Conservation (phyloP, 225 moss, liverwort and hornwort species). For the Physcomitrium patens region DNA sequence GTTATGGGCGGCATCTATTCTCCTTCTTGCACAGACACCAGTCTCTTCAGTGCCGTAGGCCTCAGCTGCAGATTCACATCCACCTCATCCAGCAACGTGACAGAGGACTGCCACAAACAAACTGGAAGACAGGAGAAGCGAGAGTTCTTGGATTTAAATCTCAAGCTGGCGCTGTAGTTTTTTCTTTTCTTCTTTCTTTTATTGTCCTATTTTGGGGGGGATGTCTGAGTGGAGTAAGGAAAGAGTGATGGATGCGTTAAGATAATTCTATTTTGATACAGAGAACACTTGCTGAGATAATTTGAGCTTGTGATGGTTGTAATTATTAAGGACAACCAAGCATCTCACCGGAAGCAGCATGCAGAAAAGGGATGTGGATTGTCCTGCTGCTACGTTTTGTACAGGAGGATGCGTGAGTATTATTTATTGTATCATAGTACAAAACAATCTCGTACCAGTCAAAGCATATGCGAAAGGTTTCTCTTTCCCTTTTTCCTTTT, state of each 20-base stretch:
- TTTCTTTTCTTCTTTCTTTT: neutral
- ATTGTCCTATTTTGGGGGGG: too few species aligned
- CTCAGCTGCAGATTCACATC: conserved; percentile 61
- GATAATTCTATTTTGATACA: conserved; percentile 9
- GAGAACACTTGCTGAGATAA: conserved; percentile 24
- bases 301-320: conserved; percentile 30
- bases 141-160: conserved; percentile 54
- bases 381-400: conserved; percentile 39
- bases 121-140: conserved; percentile 39
- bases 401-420: conserved; percentile 34
- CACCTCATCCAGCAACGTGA: conserved; percentile 51
- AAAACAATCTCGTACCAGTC: conserved; percentile 19
- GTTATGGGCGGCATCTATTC: conserved; percentile 50
- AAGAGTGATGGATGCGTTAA: neutral
- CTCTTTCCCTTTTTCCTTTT: neutral
- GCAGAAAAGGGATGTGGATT: conserved; percentile 23
- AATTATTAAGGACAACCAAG: conserved; percentile 32
- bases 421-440: conserved; percentile 34
- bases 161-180: conserved; percentile 63
- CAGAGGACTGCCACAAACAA: conserved; percentile 45
- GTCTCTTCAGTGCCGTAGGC: conserved; percentile 49
- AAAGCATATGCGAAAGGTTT: conserved; percentile 17
- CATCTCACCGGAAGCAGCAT: conserved; percentile 28
- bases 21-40: conserved; percentile 50
- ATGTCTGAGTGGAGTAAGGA: conserved; percentile 1